Evolutionary conservation across 2,329 filamentous ascomycete genomes (phyloP).

Genomic region (Aspergillus ochraceoroseus): DNA sequence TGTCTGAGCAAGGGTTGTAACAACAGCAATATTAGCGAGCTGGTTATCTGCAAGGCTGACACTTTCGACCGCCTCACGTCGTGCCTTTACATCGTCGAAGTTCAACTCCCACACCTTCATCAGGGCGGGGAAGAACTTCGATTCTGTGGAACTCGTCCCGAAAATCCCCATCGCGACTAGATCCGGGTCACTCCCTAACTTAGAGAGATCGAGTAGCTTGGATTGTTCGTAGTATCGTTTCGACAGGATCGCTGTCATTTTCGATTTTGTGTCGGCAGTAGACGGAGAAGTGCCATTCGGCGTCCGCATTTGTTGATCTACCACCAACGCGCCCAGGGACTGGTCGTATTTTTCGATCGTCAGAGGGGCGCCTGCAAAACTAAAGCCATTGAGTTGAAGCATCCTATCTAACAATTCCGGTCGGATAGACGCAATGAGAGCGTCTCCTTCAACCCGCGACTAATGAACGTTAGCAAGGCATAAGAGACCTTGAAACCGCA

Average conservation of each 20-base stretch:
- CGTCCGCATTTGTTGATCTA: constrained; percentile 27
- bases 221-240: constrained; percentile 65
- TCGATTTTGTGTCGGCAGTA: constrained; percentile 58
- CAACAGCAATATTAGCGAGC: constrained; percentile 64
- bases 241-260: constrained; percentile 66
- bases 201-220: constrained; percentile 80
- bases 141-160: constrained; percentile 61
- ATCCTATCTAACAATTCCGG: constrained; percentile 61
- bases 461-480: constrained; percentile 64
- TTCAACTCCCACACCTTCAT: constrained; percentile 79
- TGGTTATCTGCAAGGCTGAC: constrained; percentile 78
- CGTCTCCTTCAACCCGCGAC: constrained; percentile 65
- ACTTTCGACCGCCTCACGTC: constrained; percentile 72
- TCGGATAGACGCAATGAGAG: constrained; percentile 62
- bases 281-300: constrained; percentile 41
- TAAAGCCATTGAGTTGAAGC: constrained; percentile 62
- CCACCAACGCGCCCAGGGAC: constrained; percentile 19
- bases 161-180: constrained; percentile 73
- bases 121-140: constrained; percentile 87
- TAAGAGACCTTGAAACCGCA: constrained; percentile 44
- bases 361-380: constrained; percentile 62
- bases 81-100: constrained; percentile 67
- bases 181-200: constrained; percentile 65
- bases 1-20: constrained; percentile 69
- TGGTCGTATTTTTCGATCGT: constrained; percentile 49